Base-by-base conservation (phyloP, 768 basidiomycete genomes). In the Phallus indusiatus region DNA sequence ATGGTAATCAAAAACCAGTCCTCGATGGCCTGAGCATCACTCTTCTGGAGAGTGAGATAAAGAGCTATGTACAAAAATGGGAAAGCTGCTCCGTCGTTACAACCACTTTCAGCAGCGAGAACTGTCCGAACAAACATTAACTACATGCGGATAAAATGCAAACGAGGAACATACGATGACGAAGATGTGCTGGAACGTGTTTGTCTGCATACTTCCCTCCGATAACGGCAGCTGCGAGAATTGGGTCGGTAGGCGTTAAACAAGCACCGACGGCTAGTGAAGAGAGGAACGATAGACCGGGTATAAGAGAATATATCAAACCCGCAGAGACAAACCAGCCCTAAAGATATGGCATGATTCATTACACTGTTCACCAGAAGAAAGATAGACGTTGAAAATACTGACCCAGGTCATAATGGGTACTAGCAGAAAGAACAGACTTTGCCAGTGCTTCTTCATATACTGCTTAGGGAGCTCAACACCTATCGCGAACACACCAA, bases 161-260 rank as follows among this genome's bases (percentile, higher is more conserved):
- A 55, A 24, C 28, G 7, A 7, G 7, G 28, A 64, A 56, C 55
- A 48, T 46, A 56, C 55, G 69, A 64, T 79, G 80, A 34, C 80
- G 84, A 47, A 92, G 75, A 67, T 92, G 90, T 0, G 86, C 84
- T 1, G 90, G 90, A 21, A 98, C 95, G 67, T 97, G 95, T 69
- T 97, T 96, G 70, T 97, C 90, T 2, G 96, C 96, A 74, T 92
- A 99, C 74, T 90, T 94, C 34, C 95, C 95, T 66, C 95, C 95
- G 11, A 91, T 82, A 35, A 91, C 93, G 9, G 93, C 90, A 17
- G 92, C 88, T 0, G 93, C 93, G 54, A 96, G 80, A 68, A 94
- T 94, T 46, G 92, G 93, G 71, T 96, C 93, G 34, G 96, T 99
- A 1, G 92, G 92, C 0, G 94, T 95, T 36, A 94, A 81, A 70